Conservation (phyloP, 148 eudicot genomes). For the Arctostaphylos glauca region DNA sequence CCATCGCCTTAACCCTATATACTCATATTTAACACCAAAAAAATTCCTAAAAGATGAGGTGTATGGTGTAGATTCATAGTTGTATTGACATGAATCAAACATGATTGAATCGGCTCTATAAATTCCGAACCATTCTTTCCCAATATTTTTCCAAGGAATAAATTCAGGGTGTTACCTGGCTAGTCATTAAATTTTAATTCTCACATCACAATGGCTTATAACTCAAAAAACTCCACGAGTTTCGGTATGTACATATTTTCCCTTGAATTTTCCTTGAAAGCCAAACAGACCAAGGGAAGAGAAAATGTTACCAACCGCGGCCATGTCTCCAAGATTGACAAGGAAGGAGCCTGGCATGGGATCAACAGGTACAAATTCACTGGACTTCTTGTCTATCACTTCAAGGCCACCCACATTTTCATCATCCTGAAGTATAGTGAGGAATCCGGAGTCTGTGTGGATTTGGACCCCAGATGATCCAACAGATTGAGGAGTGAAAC, state of each 20-base stretch:
- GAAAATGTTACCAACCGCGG: slow-evolving; percentile 34
- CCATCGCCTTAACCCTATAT: not conserved
- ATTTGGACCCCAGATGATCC: slow-evolving; percentile 53
- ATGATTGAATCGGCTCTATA: not conserved
- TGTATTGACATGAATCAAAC: not conserved
- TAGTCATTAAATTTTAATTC: not conserved
- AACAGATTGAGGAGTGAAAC: slow-evolving; percentile 36
- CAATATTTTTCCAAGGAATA: not conserved
- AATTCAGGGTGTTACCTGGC: not conserved
- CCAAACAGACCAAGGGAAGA: not conserved
- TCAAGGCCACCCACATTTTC: slow-evolving; percentile 69
- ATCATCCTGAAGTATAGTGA: slow-evolving; percentile 69
- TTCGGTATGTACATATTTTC: no score
- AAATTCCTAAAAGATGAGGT: not conserved
- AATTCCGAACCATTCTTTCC: not conserved
- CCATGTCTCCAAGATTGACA: slow-evolving; percentile 67
- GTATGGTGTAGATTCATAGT: not conserved
- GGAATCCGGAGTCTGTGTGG: slow-evolving; percentile 75
- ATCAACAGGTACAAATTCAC: slow-evolving; percentile 45
- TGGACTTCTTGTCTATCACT: slow-evolving; percentile 46
- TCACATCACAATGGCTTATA: not conserved
- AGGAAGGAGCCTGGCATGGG: slow-evolving; percentile 56
- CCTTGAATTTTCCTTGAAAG: no score
- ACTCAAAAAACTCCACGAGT: not conserved
- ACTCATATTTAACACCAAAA: not conserved